A percentile compares a stretch with the other conserved stretches of the same genome.
Evolutionary conservation across 179 eudicot genomes (phyloP).

Genomic region (Beta corolliflora): DNA sequence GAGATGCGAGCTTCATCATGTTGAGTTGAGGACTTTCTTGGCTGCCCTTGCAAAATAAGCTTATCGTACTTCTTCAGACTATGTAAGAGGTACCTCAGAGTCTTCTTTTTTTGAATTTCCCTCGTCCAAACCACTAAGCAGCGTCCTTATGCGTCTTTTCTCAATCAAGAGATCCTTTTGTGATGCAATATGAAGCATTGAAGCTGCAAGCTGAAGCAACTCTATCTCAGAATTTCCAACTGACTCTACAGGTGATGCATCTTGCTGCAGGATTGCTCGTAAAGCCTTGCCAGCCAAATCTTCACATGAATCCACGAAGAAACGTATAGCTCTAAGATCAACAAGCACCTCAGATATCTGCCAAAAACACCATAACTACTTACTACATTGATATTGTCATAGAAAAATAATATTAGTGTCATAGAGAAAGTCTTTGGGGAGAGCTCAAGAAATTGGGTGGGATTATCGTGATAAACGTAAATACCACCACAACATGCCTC

Average conservation of each 20-base stretch:
- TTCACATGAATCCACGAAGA: conserved; percentile 60
- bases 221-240: conserved; percentile 45
- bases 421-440: neutral
- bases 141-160: conserved; percentile 66
- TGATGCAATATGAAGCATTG: conserved; percentile 58
- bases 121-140: conserved; percentile 49
- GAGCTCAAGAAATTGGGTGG: neutral
- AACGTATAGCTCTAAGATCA: conserved; percentile 43
- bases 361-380: conserved; percentile 28
- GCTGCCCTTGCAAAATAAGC: conserved; percentile 38
- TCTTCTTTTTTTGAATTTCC: conserved; percentile 39
- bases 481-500: neutral
- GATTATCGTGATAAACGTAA: neutral
- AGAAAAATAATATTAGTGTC: neutral
- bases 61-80: conserved; percentile 56
- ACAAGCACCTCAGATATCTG: conserved; percentile 64
- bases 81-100: conserved; percentile 48
- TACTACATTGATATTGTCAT: conserved; percentile 8
- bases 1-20: conserved; percentile 23
- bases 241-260: conserved; percentile 40
- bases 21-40: conserved; percentile 18
- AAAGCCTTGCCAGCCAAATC: conserved; percentile 72
- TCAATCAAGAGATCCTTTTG: conserved; percentile 64
- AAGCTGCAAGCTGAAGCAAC: conserved; percentile 54
- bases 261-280: conserved; percentile 49